Conservation (phyloP, 768 basidiomycete species). For the Kwoniella pini region DNA sequence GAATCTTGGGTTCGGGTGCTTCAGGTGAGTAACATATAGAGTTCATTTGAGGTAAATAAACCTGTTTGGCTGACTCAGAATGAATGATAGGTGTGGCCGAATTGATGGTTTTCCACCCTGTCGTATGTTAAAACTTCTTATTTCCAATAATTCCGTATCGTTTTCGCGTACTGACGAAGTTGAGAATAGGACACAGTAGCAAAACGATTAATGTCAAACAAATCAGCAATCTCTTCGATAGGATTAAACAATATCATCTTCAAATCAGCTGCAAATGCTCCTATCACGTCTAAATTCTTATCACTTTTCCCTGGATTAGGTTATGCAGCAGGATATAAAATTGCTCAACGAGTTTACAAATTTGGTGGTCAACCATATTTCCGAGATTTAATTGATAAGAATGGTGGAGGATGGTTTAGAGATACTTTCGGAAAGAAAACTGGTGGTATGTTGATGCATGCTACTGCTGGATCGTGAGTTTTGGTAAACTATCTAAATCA, state of each 20-base stretch:
- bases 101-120: slow-evolving; percentile 88
- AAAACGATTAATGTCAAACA: slow-evolving; percentile 99
- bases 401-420: slow-evolving; percentile 80
- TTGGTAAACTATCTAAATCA: not conserved
- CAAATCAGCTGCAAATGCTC: slow-evolving; percentile 73
- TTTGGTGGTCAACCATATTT: slow-evolving; percentile 99
- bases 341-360: slow-evolving; percentile 91
- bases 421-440: slow-evolving; percentile 87
- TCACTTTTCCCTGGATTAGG: slow-evolving; percentile 96
- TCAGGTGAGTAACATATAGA: slow-evolving; percentile 65
- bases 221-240: slow-evolving; percentile 57
- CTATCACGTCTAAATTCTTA: slow-evolving; percentile 68
- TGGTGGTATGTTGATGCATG: slow-evolving; percentile 95
- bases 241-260: slow-evolving; percentile 79
- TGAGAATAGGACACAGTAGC: slow-evolving; percentile 75
- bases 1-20: slow-evolving; percentile 86
- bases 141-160: too few species aligned
- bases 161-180: too few species aligned
- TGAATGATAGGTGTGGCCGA: slow-evolving; percentile 76
- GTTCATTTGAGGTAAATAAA: too few species aligned
- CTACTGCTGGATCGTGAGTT: slow-evolving; percentile 82
- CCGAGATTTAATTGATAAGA: slow-evolving; percentile 80
- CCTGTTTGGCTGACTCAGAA: too few species aligned
- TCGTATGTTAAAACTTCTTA: slow-evolving; percentile 40
- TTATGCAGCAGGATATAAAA: slow-evolving; percentile 97